These are phyloP conservation scores for Chaetomiaceae sp. DNA, from an alignment of 2,329 filamentous ascomycete species.

Conservation along the genomic window DNA sequence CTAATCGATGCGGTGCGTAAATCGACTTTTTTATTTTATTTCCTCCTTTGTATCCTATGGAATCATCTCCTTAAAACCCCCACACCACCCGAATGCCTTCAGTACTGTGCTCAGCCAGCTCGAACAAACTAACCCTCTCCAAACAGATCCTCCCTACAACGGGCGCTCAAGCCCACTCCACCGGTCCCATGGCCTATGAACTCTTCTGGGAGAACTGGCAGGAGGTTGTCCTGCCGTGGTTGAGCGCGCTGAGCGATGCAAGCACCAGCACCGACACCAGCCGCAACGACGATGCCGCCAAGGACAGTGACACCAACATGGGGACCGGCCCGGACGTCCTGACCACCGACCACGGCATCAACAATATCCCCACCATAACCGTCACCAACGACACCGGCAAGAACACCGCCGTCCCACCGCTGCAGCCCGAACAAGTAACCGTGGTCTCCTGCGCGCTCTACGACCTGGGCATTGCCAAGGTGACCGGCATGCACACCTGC, in stretches of 20 bases:
- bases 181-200: neutral
- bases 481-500: neutral
- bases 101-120: too few species aligned
- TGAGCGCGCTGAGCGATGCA: neutral
- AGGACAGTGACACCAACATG: neutral
- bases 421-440: neutral
- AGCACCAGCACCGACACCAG: too few species aligned
- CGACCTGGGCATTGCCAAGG: neutral
- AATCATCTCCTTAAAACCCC: too few species aligned
- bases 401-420: neutral
- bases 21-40: neutral
- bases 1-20: neutral
- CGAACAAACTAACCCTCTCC: neutral
- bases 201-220: neutral
- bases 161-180: neutral
- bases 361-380: too few species aligned
- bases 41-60: too few species aligned
- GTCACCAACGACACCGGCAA: neutral
- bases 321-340: too few species aligned
- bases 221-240: neutral
- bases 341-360: too few species aligned
- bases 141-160: neutral
- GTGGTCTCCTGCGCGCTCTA: slow-evolving; percentile 5
- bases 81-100: too few species aligned
- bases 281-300: neutral